phyloP scores from a whole-genome alignment of 164 flowering plant genomes.

The Stephania japonica region DNA sequence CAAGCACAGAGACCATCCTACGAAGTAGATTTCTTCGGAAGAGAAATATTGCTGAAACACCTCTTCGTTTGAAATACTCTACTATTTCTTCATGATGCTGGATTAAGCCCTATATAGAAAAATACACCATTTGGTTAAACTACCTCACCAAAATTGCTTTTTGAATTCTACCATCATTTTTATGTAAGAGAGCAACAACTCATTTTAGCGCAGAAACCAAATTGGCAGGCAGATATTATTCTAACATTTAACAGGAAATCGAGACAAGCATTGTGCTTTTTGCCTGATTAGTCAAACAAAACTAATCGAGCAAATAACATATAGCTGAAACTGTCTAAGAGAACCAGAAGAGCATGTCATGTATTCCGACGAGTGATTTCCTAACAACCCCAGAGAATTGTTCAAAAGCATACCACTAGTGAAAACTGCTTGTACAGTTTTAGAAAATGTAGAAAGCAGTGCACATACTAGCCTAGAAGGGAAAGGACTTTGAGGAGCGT shows the following conservation, averaged over 20 bases:
- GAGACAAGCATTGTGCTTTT: not conserved
- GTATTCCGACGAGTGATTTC: no score
- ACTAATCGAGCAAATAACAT: not conserved
- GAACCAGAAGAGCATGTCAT: no score
- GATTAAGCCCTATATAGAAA: conserved; percentile 34
- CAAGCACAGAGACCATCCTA: conserved; percentile 50
- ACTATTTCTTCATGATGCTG: conserved; percentile 29
- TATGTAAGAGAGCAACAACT: not conserved
- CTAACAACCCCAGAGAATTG: no score
- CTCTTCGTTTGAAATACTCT: conserved; percentile 30
- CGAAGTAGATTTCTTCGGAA: conserved; percentile 55
- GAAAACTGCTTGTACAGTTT: no score
- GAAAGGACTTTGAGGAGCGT: no score
- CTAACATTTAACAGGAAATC: not conserved
- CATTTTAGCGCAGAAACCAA: not conserved
- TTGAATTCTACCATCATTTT: not conserved
- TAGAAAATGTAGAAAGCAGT: no score
- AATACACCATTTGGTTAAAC: not conserved
- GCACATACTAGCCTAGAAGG: no score
- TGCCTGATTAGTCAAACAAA: not conserved
- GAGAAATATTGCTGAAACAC: conserved; percentile 52
- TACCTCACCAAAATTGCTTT: not conserved
- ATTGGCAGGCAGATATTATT: not conserved
- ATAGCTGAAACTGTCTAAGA: no score
- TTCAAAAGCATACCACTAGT: no score